Evolutionary conservation across 2,329 filamentous ascomycete genomes (phyloP).

Genomic region (Penicillium sp.): DNA sequence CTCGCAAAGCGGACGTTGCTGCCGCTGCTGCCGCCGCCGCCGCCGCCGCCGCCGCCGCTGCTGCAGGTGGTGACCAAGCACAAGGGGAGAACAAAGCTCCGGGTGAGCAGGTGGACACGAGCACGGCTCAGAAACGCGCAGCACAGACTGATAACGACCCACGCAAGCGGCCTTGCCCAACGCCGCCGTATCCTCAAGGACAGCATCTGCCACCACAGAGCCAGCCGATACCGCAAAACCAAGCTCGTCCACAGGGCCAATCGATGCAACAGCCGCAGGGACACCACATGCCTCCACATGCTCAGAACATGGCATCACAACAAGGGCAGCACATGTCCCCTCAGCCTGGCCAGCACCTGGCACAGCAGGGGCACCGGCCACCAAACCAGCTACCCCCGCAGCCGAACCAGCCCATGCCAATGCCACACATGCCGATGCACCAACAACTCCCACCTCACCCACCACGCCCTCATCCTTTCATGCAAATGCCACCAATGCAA

Average conservation of each 20-base stretch:
- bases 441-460: slow-evolving; percentile 19
- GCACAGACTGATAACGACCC: slow-evolving; percentile 15
- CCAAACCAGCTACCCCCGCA: slow-evolving; percentile 6
- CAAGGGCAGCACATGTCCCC: slow-evolving; percentile 7
- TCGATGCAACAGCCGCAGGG: slow-evolving; percentile 8
- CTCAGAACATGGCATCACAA: slow-evolving; percentile 15
- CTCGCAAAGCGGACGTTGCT: slow-evolving; percentile 33
- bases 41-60: slow-evolving; percentile 26
- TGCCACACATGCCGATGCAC: slow-evolving; percentile 26
- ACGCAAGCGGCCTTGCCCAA: slow-evolving; percentile 18
- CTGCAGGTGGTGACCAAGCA: slow-evolving; percentile 18
- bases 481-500: slow-evolving; percentile 25
- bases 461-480: slow-evolving; percentile 18
- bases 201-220: slow-evolving; percentile 6
- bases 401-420: slow-evolving; percentile 16
- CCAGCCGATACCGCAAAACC: not conserved
- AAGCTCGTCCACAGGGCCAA: not conserved
- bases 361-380: not conserved
- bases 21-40: slow-evolving; percentile 24
- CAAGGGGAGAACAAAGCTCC: slow-evolving; percentile 8
- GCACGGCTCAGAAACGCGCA: slow-evolving; percentile 9
- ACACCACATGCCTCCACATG: slow-evolving; percentile 5
- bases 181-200: slow-evolving; percentile 19
- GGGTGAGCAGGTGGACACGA: slow-evolving; percentile 6
- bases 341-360: slow-evolving; percentile 15